A percentile compares a stretch with the other conserved stretches of the same genome.
Evolutionary conservation across 805 yeast genomes (phyloP).

Genomic region (Nakazawaea laoshanensis): DNA sequence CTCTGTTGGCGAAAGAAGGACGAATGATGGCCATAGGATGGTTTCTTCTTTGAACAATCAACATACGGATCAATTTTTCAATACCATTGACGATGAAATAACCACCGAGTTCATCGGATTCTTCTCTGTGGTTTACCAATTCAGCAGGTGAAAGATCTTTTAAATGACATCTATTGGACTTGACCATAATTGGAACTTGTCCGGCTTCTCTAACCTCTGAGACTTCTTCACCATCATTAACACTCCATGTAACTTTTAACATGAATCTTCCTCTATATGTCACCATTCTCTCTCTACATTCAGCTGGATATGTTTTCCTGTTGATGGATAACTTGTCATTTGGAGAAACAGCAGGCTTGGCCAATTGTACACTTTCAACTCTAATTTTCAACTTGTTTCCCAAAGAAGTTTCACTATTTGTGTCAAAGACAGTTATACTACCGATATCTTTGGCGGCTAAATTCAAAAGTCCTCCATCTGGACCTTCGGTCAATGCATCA

Average conservation of each 20-base stretch:
- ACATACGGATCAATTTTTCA: slow-evolving; percentile 93
- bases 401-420: slow-evolving; percentile 53
- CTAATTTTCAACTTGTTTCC: slow-evolving; percentile 84
- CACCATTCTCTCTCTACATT: slow-evolving; percentile 83
- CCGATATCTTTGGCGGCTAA: slow-evolving; percentile 88
- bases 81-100: slow-evolving; percentile 95
- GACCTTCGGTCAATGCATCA: slow-evolving; percentile 88
- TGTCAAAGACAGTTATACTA: slow-evolving; percentile 74
- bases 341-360: slow-evolving; percentile 71
- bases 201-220: slow-evolving; percentile 87
- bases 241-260: slow-evolving; percentile 75
- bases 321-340: slow-evolving; percentile 68
- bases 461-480: slow-evolving; percentile 77
- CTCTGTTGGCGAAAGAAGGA: slow-evolving; percentile 91
- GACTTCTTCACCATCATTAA: slow-evolving; percentile 80
- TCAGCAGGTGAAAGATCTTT: slow-evolving; percentile 77
- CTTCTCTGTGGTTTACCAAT: slow-evolving; percentile 74
- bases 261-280: slow-evolving; percentile 75
- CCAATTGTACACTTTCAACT: slow-evolving; percentile 83
- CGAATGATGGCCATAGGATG: slow-evolving; percentile 97
- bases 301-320: slow-evolving; percentile 75
- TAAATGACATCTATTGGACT: slow-evolving; percentile 86
- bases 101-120: slow-evolving; percentile 94
- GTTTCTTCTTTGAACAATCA: slow-evolving; percentile 94
- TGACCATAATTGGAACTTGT: slow-evolving; percentile 83